Evolutionary conservation across 2,329 filamentous ascomycete genomes (phyloP), one percentile per base, ranked within the genome.

Genomic region (Falciphora oryzae): DNA sequence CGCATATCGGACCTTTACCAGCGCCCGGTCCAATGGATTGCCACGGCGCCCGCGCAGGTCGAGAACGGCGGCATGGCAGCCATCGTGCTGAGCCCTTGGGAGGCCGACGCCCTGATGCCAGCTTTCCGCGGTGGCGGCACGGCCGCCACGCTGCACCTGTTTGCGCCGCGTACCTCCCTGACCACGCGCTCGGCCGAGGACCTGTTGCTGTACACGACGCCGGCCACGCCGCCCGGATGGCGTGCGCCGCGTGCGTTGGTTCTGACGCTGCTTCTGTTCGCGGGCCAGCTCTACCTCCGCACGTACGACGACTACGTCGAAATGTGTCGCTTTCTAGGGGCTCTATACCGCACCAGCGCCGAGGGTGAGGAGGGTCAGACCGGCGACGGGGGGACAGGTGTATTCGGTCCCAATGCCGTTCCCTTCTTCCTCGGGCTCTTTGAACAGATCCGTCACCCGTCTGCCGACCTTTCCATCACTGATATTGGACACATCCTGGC

Each of bases 281-380:
- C 89, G 0, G 89, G 89, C 0, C 86, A 89, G 64, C 77, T 91
- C 0, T 92, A 91, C 68, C 91, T 16, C 14, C 72, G 71, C 0
- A 80, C 77, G 0, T 83, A 79, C 58, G 65, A 75, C 0, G 82
- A 90, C 63, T 92, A 91, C 66, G 67, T 71, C 0, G 71, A 75
- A 0, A 70, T 82, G 0, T 88, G 85, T 65, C 71, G 75, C 0
- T 81, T 80, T 56, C 73, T 90, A 0, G 82, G 85, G 1, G 35
- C 13, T 18, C 35, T 14, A 14, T 18, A 18, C 35, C 13, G 35
- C 35, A 38, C 13, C 35, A 2, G 35, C 35, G 14, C 11, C 13
- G 35, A 13, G 35, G 11, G 35, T 10, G 35, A 1, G 35, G 11
- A 10, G 35, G 11, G n/a, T n/a, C n/a, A n/a, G n/a, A n/a, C n/a